Conservation (phyloP, 805 yeast species). For the Myxozyma vanderwaltii region DNA sequence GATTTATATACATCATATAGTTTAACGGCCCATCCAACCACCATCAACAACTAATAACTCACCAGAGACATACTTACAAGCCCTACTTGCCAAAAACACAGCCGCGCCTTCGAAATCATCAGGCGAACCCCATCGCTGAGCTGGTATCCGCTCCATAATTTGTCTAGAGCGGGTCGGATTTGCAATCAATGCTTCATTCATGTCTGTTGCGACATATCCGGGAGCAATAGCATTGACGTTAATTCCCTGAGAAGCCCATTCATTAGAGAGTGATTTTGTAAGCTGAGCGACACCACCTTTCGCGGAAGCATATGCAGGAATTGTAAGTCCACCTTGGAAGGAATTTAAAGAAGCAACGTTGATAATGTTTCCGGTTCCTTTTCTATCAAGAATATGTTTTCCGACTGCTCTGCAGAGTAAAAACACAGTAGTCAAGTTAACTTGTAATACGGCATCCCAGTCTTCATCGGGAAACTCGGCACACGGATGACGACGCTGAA, state of each 20-base stretch:
- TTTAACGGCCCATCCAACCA: slow-evolving; percentile 33
- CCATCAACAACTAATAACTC: slow-evolving; percentile 50
- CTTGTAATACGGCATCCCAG: slow-evolving; percentile 47
- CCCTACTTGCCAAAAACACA: slow-evolving; percentile 53
- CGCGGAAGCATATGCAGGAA: slow-evolving; percentile 48
- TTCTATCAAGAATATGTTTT: slow-evolving; percentile 43
- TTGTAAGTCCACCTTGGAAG: slow-evolving; percentile 47
- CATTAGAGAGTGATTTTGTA: slow-evolving; percentile 48
- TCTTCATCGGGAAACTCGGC: slow-evolving; percentile 46
- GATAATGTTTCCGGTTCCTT: slow-evolving; percentile 47
- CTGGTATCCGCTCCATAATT: slow-evolving; percentile 48
- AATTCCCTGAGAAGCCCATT: slow-evolving; percentile 51
- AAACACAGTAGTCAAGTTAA: slow-evolving; percentile 47
- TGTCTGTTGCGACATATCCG: slow-evolving; percentile 52
- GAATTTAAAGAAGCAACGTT: slow-evolving; percentile 50
- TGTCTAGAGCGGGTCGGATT: slow-evolving; percentile 39
- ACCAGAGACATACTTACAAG: slow-evolving; percentile 56
- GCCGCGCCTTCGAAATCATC: slow-evolving; percentile 53
- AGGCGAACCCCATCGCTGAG: slow-evolving; percentile 53
- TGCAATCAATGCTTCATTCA: slow-evolving; percentile 45
- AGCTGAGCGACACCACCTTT: slow-evolving; percentile 48
- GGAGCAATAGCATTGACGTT: slow-evolving; percentile 54
- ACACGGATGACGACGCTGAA: slow-evolving; percentile 42
- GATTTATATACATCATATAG: background rate
- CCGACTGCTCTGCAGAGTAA: slow-evolving; percentile 47